A percentile compares a stretch with the other conserved stretches of the same genome.
Evolutionary conservation across 257 asterid genomes (phyloP).

Genomic region (Solanum habrochaites): DNA sequence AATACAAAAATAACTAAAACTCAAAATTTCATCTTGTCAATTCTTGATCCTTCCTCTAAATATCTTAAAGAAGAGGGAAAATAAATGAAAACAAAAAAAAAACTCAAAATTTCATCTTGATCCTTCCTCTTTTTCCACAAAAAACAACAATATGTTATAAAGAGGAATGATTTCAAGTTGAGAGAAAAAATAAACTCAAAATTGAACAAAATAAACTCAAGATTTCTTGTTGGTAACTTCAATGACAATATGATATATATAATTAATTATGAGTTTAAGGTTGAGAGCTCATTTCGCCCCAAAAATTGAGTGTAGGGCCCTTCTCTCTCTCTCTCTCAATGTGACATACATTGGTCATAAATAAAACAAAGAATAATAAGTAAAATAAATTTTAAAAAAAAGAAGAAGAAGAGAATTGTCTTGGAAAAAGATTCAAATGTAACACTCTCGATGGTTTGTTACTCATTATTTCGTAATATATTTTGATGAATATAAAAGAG

Average conservation of each 20-base stretch:
- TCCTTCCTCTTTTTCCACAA: background rate
- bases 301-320: background rate
- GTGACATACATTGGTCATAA: background rate
- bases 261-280: conserved; percentile 4
- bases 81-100: background rate
- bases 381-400: background rate
- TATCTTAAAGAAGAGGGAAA: background rate
- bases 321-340: background rate
- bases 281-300: background rate
- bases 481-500: background rate
- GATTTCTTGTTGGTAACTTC: background rate
- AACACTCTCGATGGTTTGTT: background rate
- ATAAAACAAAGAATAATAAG: background rate
- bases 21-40: background rate
- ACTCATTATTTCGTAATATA: background rate
- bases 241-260: background rate
- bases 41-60: background rate
- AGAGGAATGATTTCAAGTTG: background rate
- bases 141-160: background rate
- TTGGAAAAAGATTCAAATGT: background rate
- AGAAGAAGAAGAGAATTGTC: background rate
- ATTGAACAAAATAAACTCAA: background rate
- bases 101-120: background rate
- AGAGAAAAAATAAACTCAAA: background rate
- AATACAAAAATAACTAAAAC: background rate